phyloP scores from a whole-genome alignment of 257 asterid species.

The Rhazya stricta region DNA sequence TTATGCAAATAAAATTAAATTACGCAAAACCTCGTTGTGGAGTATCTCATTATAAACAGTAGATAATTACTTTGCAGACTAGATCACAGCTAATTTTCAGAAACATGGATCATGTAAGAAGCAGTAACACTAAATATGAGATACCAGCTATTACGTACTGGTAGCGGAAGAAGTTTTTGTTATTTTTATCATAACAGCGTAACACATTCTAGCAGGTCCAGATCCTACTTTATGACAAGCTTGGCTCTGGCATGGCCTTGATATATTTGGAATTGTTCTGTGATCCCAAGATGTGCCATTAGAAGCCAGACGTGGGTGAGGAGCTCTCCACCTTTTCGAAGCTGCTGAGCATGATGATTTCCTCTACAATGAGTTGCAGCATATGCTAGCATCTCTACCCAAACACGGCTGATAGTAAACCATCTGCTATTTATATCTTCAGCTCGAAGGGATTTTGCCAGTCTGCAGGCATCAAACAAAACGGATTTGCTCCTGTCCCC shows the following conservation, averaged over 20 bases:
- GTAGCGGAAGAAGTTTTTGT: too few species aligned
- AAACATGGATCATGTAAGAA: too few species aligned
- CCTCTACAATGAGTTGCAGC: constrained; percentile 50
- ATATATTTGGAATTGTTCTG: constrained; percentile 44
- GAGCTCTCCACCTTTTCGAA: constrained; percentile 57
- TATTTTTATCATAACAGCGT: too few species aligned
- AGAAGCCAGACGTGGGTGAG: constrained; percentile 63
- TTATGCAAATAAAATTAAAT: too few species aligned
- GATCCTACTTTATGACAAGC: constrained; percentile 28
- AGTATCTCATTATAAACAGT: too few species aligned
- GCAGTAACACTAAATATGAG: too few species aligned
- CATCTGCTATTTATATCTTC: constrained; percentile 12
- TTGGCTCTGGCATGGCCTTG: constrained; percentile 58
- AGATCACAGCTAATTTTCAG: too few species aligned
- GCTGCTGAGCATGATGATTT: constrained; percentile 49
- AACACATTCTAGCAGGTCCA: background rate
- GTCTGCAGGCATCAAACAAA: constrained; percentile 47
- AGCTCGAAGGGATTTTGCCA: constrained; percentile 28
- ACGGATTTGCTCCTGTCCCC: constrained; percentile 59
- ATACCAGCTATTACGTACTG: too few species aligned
- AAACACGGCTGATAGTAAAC: constrained; percentile 28
- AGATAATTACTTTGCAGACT: too few species aligned
- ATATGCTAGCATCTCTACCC: constrained; percentile 49
- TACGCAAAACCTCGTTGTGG: too few species aligned
- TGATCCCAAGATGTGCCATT: constrained; percentile 57